Percentiles rank a stretch among this genome's conserved stretches.
phyloP scores from a whole-genome alignment of 208 protist genomes.

The Trypanosoma congolense region DNA sequence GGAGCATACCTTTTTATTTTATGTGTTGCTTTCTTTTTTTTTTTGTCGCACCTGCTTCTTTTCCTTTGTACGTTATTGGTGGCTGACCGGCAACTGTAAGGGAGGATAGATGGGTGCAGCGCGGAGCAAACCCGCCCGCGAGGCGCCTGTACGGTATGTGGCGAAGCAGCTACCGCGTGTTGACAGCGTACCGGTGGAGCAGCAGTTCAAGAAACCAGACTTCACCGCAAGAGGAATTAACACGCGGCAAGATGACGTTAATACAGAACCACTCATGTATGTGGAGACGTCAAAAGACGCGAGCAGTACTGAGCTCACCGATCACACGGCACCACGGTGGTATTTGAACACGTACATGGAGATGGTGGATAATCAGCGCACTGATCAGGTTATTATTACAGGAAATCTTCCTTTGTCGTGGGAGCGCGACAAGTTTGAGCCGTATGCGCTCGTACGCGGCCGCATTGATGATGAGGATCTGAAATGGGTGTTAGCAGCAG shows the following conservation, averaged over 20 bases:
- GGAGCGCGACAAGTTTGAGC: conserved; percentile 80
- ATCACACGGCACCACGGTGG: conserved; percentile 72
- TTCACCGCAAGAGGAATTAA: conserved; percentile 79
- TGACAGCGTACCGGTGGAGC: conserved; percentile 66
- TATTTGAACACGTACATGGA: conserved; percentile 87
- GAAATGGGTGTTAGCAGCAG: conserved; percentile 55
- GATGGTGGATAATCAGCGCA: conserved; percentile 72
- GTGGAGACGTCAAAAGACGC: conserved; percentile 82
- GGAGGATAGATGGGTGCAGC: conserved; percentile 33
- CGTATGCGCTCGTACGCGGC: conserved; percentile 73
- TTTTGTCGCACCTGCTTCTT: too few species aligned
- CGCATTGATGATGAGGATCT: conserved; percentile 86
- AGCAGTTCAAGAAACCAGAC: conserved; percentile 79
- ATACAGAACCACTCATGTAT: conserved; percentile 84
- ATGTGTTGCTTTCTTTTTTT: too few species aligned
- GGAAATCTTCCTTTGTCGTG: conserved; percentile 77
- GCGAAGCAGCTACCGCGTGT: conserved; percentile 70
- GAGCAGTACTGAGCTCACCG: conserved; percentile 72
- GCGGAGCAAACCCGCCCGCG: conserved; percentile 39
- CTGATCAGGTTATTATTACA: conserved; percentile 60
- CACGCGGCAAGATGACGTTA: conserved; percentile 72
- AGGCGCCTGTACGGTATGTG: conserved; percentile 77
- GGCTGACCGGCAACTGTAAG: too few species aligned
- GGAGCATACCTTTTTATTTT: too few species aligned
- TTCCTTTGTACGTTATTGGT: too few species aligned